Conservation (phyloP, 1,139 yeast genomes). For the Sugiyamaella castrensis region DNA sequence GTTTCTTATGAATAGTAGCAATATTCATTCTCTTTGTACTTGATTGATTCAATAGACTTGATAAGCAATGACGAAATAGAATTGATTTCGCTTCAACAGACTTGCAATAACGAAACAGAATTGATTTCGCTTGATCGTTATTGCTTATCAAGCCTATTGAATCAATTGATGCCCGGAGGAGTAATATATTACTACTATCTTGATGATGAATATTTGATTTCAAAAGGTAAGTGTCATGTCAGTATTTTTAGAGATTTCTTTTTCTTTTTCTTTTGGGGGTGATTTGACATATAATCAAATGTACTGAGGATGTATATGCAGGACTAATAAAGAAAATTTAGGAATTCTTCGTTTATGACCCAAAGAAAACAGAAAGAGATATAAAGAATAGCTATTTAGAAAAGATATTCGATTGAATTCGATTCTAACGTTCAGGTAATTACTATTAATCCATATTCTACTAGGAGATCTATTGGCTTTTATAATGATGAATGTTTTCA, state of each 20-base stretch:
- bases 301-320: conserved; percentile 17
- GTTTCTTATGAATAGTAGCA: no score
- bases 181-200: no score
- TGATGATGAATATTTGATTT: no score
- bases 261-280: conserved; percentile 3
- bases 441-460: background rate
- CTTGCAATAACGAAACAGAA: no score
- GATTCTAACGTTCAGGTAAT: background rate
- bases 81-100: no score
- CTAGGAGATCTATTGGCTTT: background rate
- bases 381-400: no score
- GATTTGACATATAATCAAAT: conserved; percentile 11
- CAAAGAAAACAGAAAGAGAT: conserved; percentile 33
- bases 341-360: conserved; percentile 69
- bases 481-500: conserved; percentile 17
- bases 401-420: background rate
- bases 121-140: no score
- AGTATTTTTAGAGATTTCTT: background rate
- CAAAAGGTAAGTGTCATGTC: background rate
- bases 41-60: no score
- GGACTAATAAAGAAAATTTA: conserved; percentile 37
- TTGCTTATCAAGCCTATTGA: no score
- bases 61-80: no score
- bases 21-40: no score
- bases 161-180: no score